phyloP scores from a whole-genome alignment of 176 grass and related monocot genomes.

The Musa acuminata region DNA sequence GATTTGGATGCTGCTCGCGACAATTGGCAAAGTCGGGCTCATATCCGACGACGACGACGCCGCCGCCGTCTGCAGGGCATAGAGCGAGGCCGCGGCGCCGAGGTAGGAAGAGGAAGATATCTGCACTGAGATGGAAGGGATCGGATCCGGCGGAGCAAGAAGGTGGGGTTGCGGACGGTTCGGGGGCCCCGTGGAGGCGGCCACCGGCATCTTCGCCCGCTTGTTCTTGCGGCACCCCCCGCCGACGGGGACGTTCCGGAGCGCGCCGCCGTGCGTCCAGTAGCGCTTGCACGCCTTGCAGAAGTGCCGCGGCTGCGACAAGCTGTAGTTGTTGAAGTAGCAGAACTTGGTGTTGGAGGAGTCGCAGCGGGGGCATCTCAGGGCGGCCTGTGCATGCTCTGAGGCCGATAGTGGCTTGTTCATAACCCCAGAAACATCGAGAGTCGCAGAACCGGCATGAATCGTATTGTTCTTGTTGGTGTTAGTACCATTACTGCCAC shows the following conservation, averaged over 20 bases:
- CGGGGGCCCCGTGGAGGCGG: too few species aligned
- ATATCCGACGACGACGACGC: not conserved
- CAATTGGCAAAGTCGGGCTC: not conserved
- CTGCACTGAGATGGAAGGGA: not conserved
- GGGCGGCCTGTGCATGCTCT: not conserved
- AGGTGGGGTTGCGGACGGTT: not conserved
- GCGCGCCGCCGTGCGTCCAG: slow-evolving; percentile 11
- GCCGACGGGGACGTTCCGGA: slow-evolving; percentile 17
- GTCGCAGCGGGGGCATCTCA: slow-evolving; percentile 11
- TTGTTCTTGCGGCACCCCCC: slow-evolving; percentile 9
- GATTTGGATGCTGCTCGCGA: not conserved
- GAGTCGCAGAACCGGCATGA: not conserved
- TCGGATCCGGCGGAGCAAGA: not conserved
- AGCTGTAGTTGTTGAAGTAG: slow-evolving; percentile 20
- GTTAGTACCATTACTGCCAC: not conserved
- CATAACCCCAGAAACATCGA: not conserved
- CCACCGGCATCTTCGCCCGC: not conserved
- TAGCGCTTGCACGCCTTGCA: slow-evolving; percentile 20
- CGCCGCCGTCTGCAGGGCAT: not conserved
- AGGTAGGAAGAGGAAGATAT: not conserved
- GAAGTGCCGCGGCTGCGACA: slow-evolving; percentile 11
- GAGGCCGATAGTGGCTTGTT: not conserved
- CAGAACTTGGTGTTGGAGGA: slow-evolving; percentile 11
- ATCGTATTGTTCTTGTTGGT: slow-evolving; percentile 3
- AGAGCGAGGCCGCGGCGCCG: not conserved